Evolutionary conservation across 768 basidiomycete genomes (phyloP), one percentile per base, ranked within the genome.

Genomic region (Suillus decipiens): DNA sequence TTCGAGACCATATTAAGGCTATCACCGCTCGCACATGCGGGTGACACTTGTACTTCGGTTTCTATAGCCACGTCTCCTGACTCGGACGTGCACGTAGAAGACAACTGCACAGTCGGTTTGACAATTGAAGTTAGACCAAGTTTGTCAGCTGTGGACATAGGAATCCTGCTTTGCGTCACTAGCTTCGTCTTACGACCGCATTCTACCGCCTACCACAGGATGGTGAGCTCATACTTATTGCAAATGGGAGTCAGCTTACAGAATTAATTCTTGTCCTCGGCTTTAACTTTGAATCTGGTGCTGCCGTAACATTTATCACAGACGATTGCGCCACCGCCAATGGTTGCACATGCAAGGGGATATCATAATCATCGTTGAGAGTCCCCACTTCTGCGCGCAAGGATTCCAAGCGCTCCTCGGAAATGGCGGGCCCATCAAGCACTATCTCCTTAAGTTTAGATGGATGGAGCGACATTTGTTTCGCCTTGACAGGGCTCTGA

Each of bases 381-480:
- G 66, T 66, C 22, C 62, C 62, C 8, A 71, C 61, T 43, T 70
- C 61, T 5, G 58, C 63, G 5, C 67, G 68, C 7, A 76, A 54
- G 9, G 61, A 66, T n/a, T 66, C 24, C 24, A 70, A 45, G 39
- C 71, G 73, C 61, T 76, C 73, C 65, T 69, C 67, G 71, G 75
- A 71, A 17, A 71, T 61, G 22, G 66, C 34, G 24, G 73, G 66
- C 17, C 34, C 60, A 14, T 62, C 59, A 33, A 42, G 15, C 9
- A 42, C 59, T 47, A 62, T 55, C 19, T 33, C 59, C 34, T 24
- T 61, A n/a, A 28, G 36, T 37, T 57, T 34, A 55, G 57, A 61
- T 1, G 56, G 59, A 39, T 28, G 6, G 5, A 45, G 62, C 17
- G 58, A 60, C 7, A 67, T 63, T 34, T 54, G 59, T 39, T 45